A percentile compares a stretch with the other conserved stretches of the same genome.
Conservation (phyloP, 2,329 filamentous ascomycete species). For the Coniochaeta sp. region DNA sequence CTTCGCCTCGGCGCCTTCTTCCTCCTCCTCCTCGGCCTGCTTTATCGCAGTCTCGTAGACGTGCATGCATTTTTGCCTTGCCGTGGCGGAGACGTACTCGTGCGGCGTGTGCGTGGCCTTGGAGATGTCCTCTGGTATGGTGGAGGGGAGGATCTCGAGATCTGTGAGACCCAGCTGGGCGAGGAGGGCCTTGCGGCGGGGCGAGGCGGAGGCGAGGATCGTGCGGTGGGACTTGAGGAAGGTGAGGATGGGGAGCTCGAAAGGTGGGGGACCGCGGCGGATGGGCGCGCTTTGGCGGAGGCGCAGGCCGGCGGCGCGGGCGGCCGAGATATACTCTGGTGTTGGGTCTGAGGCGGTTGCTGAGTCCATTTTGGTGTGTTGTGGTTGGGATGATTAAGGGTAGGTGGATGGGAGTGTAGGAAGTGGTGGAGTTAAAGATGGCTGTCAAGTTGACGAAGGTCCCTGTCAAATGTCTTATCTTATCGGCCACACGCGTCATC, state of each 20-base stretch:
- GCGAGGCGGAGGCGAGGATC: slow-evolving; percentile 85
- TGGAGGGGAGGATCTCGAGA: slow-evolving; percentile 78
- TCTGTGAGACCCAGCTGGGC: slow-evolving; percentile 71
- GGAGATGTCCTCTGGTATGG: slow-evolving; percentile 76
- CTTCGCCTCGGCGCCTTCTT: slow-evolving; percentile 12
- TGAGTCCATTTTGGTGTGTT: slow-evolving; percentile 15
- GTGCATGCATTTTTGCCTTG: slow-evolving; percentile 71
- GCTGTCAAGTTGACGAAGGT: not conserved
- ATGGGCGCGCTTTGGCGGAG: slow-evolving; percentile 29
- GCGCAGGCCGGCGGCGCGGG: slow-evolving; percentile 28
- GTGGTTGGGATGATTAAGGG: not conserved
- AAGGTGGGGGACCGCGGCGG: slow-evolving; percentile 51
- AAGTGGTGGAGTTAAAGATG: not conserved
- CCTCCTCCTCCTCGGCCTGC: slow-evolving; percentile 19
- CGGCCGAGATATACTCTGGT: slow-evolving; percentile 36
- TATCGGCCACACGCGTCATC: not conserved
- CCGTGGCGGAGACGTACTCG: slow-evolving; percentile 88
- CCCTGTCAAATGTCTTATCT: not conserved
- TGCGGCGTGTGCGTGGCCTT: slow-evolving; percentile 69
- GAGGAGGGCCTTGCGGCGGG: slow-evolving; percentile 75
- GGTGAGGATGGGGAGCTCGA: slow-evolving; percentile 73
- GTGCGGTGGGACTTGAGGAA: slow-evolving; percentile 72
- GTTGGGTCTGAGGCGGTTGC: slow-evolving; percentile 30
- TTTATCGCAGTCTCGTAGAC: slow-evolving; percentile 52
- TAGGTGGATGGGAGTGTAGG: not conserved